phyloP scores from a whole-genome alignment of 2,329 filamentous ascomycete genomes.

The Tolypocladium album region DNA sequence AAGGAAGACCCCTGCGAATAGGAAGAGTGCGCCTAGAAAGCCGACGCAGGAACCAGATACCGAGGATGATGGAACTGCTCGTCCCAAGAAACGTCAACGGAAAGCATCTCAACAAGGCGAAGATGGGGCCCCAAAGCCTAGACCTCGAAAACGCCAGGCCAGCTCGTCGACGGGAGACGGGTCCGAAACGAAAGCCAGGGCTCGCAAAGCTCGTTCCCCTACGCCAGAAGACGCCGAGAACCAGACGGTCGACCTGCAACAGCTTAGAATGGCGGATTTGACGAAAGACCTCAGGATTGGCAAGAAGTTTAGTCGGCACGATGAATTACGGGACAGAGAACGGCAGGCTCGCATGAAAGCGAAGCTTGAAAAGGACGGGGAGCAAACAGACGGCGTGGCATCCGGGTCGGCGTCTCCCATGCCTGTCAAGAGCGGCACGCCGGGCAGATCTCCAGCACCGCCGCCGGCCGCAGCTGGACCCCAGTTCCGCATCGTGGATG shows the following conservation, averaged over 20 bases:
- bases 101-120: slow-evolving; percentile 15
- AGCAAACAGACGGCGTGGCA: slow-evolving; percentile 10
- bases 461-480: slow-evolving; percentile 29
- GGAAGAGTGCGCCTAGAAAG: not conserved
- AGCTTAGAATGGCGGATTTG: slow-evolving; percentile 62
- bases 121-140: slow-evolving; percentile 8
- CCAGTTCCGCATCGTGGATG: slow-evolving; percentile 56
- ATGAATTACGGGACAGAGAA: slow-evolving; percentile 60
- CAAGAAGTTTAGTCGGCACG: slow-evolving; percentile 64
- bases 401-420: slow-evolving; percentile 8
- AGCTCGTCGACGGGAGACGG: slow-evolving; percentile 11
- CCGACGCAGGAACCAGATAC: slow-evolving; percentile 1
- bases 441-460: slow-evolving; percentile 3
- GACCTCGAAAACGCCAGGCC: slow-evolving; percentile 16
- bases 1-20: not conserved
- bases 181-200: slow-evolving; percentile 10
- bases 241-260: slow-evolving; percentile 52
- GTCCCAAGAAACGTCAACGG: slow-evolving; percentile 21
- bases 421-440: slow-evolving; percentile 5
- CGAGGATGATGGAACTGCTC: slow-evolving; percentile 9
- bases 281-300: slow-evolving; percentile 60
- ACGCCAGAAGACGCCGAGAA: slow-evolving; percentile 56
- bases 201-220: slow-evolving; percentile 30
- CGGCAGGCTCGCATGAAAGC: slow-evolving; percentile 26
- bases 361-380: slow-evolving; percentile 16